phyloP scores from a whole-genome alignment of 176 grass and related monocot genomes.

The Rhynchospora pubera region DNA sequence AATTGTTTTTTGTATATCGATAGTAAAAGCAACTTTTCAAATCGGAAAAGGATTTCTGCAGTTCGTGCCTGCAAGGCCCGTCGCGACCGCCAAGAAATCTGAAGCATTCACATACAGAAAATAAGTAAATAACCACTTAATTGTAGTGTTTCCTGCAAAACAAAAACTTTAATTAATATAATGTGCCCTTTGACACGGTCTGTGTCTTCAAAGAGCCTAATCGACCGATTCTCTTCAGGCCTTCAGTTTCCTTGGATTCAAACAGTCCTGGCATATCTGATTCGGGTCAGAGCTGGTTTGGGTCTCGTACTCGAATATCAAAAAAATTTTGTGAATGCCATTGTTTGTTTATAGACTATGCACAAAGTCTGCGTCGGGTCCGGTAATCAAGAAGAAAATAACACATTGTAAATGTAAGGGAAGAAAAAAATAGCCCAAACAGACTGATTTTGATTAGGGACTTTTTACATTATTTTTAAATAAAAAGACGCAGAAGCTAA shows the following conservation, averaged over 20 bases:
- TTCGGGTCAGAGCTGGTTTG: background rate
- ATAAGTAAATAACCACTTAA: no score
- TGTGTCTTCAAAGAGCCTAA: background rate
- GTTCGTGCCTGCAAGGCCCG: no score
- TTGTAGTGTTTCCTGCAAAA: no score
- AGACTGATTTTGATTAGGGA: background rate
- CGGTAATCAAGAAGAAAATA: background rate
- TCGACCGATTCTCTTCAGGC: background rate
- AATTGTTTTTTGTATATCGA: background rate
- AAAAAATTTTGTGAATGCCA: background rate
- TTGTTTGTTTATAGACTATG: background rate
- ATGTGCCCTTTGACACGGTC: background rate
- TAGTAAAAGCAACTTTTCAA: no score
- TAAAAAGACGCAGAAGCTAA: background rate
- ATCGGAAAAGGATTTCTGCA: no score
- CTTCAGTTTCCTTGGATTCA: no score
- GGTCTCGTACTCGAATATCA: background rate
- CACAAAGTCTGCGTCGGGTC: background rate
- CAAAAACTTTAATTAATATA: no score
- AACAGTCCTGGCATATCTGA: background rate
- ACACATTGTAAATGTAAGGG: background rate
- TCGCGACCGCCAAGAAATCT: no score
- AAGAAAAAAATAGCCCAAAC: background rate
- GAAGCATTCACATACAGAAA: no score
- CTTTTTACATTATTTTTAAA: no score